Percentiles rank a stretch among this genome's conserved stretches.
Conservation (phyloP, 1,284 basidiomycete genomes). For the Hortiboletus rubellus region DNA sequence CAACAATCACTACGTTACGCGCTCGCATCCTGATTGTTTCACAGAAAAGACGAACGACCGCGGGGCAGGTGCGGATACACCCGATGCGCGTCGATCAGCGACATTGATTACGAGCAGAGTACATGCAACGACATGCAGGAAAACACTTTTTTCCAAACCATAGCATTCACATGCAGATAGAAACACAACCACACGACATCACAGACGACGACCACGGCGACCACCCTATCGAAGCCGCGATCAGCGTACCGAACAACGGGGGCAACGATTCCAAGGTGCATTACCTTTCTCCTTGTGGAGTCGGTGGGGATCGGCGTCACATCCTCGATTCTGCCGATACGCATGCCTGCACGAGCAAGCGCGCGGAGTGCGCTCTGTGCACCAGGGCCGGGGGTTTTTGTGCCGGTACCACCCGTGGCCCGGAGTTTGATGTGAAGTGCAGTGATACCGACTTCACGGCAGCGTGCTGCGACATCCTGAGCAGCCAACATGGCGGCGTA, state of each 20-base stretch:
- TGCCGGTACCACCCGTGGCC: slow-evolving; percentile 97
- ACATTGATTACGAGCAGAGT: slow-evolving; percentile 50
- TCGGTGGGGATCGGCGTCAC: slow-evolving; percentile 98
- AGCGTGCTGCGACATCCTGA: slow-evolving; percentile 94
- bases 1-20: neutral
- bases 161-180: slow-evolving; percentile 10
- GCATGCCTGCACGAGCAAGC: slow-evolving; percentile 97
- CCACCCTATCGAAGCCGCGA: slow-evolving; percentile 71
- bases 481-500: slow-evolving; percentile 99
- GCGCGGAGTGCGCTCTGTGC: slow-evolving; percentile 98
- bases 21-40: no score
- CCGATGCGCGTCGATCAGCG: slow-evolving; percentile 82
- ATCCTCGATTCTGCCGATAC: slow-evolving; percentile 96
- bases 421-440: slow-evolving; percentile 98
- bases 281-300: slow-evolving; percentile 93
- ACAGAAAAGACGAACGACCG: slow-evolving; percentile 54
- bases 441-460: slow-evolving; percentile 98
- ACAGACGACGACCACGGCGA: slow-evolving; percentile 99
- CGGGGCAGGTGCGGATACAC: slow-evolving; percentile 63
- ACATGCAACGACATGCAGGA: slow-evolving; percentile 37
- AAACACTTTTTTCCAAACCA: slow-evolving; percentile 12
- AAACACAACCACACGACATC: slow-evolving; percentile 35
- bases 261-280: slow-evolving; percentile 14
- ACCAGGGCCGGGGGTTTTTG: slow-evolving; percentile 98
- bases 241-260: slow-evolving; percentile 10